Percentiles rank a stretch among this genome's conserved stretches.
Evolutionary conservation across 129 eudicot species (phyloP).

Genomic region (Erigeron canadensis): DNA sequence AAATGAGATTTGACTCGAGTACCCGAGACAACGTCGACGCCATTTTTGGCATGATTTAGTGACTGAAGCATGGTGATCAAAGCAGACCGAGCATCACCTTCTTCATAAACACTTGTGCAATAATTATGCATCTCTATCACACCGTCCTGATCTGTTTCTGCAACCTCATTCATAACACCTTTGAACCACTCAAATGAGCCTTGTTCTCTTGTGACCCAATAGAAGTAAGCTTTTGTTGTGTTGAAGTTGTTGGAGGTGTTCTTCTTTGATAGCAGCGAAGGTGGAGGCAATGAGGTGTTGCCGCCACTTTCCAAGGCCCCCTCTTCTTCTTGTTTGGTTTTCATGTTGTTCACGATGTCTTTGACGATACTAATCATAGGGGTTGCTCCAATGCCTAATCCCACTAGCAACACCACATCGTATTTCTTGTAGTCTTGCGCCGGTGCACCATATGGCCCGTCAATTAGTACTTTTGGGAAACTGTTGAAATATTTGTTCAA

Average conservation of each 20-base stretch:
- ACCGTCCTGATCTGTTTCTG: slow-evolving; percentile 44
- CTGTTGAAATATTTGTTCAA: slow-evolving; percentile 26
- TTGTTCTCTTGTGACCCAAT: slow-evolving; percentile 71
- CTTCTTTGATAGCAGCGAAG: slow-evolving; percentile 23
- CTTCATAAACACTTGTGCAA: slow-evolving; percentile 84
- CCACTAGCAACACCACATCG: slow-evolving; percentile 59
- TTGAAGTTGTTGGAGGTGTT: slow-evolving; percentile 19
- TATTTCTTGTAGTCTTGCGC: slow-evolving; percentile 72
- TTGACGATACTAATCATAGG: slow-evolving; percentile 69
- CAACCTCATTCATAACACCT: slow-evolving; percentile 70
- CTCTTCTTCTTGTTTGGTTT: slow-evolving; percentile 34
- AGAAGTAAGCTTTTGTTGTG: slow-evolving; percentile 55
- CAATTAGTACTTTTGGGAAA: slow-evolving; percentile 49
- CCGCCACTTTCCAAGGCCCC: slow-evolving; percentile 26
- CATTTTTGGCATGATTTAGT: slow-evolving; percentile 64
- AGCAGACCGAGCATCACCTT: slow-evolving; percentile 80
- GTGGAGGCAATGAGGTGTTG: slow-evolving; percentile 15
- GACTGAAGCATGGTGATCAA: slow-evolving; percentile 64
- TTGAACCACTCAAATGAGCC: slow-evolving; percentile 76
- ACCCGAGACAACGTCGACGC: slow-evolving; percentile 74
- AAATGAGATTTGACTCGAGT: slow-evolving; percentile 66
- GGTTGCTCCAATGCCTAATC: slow-evolving; percentile 70
- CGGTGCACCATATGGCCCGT: slow-evolving; percentile 80
- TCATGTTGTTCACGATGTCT: slow-evolving; percentile 62
- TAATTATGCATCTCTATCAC: slow-evolving; percentile 78